These are phyloP conservation scores for Boletus bicolor DNA, from an alignment of 768 basidiomycete species.

Conservation along the genomic window DNA sequence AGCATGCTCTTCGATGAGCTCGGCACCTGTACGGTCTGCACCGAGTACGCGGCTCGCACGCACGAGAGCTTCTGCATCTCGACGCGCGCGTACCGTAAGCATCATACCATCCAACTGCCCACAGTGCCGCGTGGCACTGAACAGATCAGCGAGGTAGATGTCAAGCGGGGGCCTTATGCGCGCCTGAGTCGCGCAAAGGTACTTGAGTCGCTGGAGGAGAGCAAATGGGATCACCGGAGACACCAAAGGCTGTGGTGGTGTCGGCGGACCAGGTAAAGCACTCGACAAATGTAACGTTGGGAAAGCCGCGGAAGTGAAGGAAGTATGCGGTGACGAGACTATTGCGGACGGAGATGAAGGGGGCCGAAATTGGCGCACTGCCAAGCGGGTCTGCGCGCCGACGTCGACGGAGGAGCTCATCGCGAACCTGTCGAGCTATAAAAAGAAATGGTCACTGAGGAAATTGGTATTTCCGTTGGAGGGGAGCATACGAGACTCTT, in stretches of 20 bases:
- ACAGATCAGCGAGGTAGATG: conserved; percentile 70
- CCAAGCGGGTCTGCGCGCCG: conserved; percentile 36
- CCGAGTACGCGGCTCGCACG: conserved; percentile 67
- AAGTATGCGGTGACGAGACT: conserved; percentile 28
- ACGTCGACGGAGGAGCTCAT: conserved; percentile 66
- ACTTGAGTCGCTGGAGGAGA: conserved; percentile 29
- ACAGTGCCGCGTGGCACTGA: conserved; percentile 71
- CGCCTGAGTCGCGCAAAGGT: conserved; percentile 34
- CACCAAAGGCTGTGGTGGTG: conserved; percentile 12
- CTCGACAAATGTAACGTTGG: conserved; percentile 13
- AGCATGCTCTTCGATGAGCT: conserved; percentile 42
- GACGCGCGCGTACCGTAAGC: conserved; percentile 56
- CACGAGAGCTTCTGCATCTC: conserved; percentile 65
- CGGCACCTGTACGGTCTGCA: conserved; percentile 56
- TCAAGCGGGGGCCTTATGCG: conserved; percentile 49
- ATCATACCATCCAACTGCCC: conserved; percentile 65
- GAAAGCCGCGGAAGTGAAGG: conserved; percentile 29
- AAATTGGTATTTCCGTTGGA: not conserved
- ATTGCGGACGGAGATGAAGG: conserved; percentile 28
- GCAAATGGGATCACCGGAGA: conserved; percentile 31
- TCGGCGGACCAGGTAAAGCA: conserved; percentile 26
- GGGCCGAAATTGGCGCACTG: conserved; percentile 33
- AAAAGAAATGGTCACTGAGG: conserved; percentile 4
- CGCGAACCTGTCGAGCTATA: conserved; percentile 72
- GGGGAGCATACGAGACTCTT: conserved; percentile 55